Conservation (phyloP, 768 basidiomycete genomes). For the Tricholoma sp. region DNA sequence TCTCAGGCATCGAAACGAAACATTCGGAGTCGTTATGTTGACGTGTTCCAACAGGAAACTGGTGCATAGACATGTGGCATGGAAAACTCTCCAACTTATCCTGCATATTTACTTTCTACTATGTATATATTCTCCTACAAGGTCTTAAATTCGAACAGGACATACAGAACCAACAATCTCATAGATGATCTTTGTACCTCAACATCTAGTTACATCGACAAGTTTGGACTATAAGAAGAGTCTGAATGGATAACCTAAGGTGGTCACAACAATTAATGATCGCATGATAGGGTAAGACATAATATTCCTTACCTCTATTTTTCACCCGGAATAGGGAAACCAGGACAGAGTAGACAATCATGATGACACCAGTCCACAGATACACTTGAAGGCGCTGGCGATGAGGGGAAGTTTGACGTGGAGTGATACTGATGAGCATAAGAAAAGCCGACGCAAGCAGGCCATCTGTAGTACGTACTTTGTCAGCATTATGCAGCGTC, state of each 20-base stretch:
- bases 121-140: not conserved
- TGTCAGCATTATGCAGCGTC: not conserved
- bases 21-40: conserved; percentile 81
- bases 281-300: not conserved
- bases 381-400: conserved; percentile 86
- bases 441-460: conserved; percentile 72
- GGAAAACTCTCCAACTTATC: not conserved
- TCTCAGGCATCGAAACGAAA: conserved; percentile 71
- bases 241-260: conserved; percentile 77
- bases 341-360: conserved; percentile 83
- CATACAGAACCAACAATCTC: not conserved
- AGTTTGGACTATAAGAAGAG: conserved; percentile 49
- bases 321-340: conserved; percentile 87
- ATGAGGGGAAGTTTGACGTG: conserved; percentile 62
- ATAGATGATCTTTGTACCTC: not conserved
- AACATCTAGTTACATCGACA: too few relatives aligned
- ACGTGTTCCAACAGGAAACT: conserved; percentile 69
- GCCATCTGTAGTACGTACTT: conserved; percentile 76
- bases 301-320: conserved; percentile 62
- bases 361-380: conserved; percentile 77
- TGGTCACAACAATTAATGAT: not conserved
- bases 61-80: not conserved
- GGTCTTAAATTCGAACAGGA: not conserved
- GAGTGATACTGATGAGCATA: conserved; percentile 77
- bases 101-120: not conserved